Evolutionary conservation across 768 basidiomycete species (phyloP).

Genomic region (Termitomyces eurrhizus): DNA sequence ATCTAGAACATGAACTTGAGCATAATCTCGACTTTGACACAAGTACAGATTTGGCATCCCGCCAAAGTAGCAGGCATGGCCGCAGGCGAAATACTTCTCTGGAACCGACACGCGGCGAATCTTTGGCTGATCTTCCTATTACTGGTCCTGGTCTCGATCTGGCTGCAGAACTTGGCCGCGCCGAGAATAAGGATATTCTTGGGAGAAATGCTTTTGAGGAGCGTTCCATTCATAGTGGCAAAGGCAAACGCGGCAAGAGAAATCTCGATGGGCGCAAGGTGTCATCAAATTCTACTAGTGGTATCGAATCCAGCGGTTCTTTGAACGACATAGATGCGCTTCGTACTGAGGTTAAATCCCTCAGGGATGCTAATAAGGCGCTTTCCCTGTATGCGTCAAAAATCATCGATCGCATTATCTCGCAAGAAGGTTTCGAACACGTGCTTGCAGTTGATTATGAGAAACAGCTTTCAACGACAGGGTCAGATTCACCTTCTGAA

Average conservation of each 20-base stretch:
- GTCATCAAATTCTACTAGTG: constrained; percentile 29
- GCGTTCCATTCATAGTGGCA: constrained; percentile 37
- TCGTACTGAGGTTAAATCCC: constrained; percentile 81
- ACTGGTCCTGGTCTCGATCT: constrained; percentile 88
- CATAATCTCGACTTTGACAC: constrained; percentile 26
- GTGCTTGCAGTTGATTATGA: constrained; percentile 93
- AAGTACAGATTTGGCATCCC: constrained; percentile 34
- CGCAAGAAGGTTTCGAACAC: constrained; percentile 95
- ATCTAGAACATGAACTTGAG: constrained; percentile 35
- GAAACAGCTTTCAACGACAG: constrained; percentile 43
- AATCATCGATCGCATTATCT: constrained; percentile 96
- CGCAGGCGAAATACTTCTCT: constrained; percentile 50
- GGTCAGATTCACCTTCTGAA: constrained; percentile 25
- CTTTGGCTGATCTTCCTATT: constrained; percentile 82
- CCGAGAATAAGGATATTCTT: constrained; percentile 82
- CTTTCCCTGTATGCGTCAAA: constrained; percentile 94
- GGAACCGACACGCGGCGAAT: constrained; percentile 64
- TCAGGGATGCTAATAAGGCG: constrained; percentile 96
- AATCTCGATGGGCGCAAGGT: constrained; percentile 35
- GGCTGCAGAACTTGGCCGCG: constrained; percentile 88
- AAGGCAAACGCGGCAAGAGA: constrained; percentile 48
- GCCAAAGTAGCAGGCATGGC: constrained; percentile 36
- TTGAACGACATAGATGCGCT: constrained; percentile 69
- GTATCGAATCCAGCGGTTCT: constrained; percentile 39
- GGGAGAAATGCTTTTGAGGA: constrained; percentile 52